These are phyloP conservation scores for Clohesyomyces aquaticus DNA, from an alignment of 495 filamentous ascomycete species.

Conservation along the genomic window DNA sequence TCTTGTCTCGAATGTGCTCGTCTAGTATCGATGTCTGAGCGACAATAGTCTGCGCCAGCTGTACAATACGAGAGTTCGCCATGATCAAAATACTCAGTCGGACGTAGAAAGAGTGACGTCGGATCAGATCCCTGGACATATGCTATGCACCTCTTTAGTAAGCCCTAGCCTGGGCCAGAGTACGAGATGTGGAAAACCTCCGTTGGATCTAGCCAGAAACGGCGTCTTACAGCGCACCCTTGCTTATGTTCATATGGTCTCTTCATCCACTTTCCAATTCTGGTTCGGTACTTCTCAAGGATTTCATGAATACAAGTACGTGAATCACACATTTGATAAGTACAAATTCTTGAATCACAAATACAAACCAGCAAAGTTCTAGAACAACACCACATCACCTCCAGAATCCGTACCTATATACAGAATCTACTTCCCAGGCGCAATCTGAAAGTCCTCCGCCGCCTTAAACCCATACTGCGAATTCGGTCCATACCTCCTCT, in stretches of 20 bases:
- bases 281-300: too few species aligned
- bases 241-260: too few species aligned
- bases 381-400: not conserved
- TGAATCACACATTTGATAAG: too few species aligned
- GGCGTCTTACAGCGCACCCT: too few species aligned
- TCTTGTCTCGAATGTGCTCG: slow-evolving; percentile 1
- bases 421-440: not conserved
- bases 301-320: too few species aligned
- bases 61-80: slow-evolving; percentile 11
- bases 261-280: too few species aligned
- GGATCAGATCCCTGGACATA: too few species aligned
- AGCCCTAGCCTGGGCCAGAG: too few species aligned
- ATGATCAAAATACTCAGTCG: not conserved
- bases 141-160: too few species aligned
- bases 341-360: too few species aligned
- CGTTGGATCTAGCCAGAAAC: too few species aligned
- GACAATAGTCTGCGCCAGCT: slow-evolving; percentile 9
- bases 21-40: not conserved
- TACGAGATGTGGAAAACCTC: too few species aligned
- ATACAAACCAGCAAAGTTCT: not conserved
- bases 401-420: not conserved
- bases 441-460: not conserved
- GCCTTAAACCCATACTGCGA: slow-evolving; percentile 5
- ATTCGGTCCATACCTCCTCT: slow-evolving; percentile 2
- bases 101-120: not conserved